Evolutionary conservation across 2,329 filamentous ascomycete genomes (phyloP).

Genomic region (Tolypocladium endophyticum): DNA sequence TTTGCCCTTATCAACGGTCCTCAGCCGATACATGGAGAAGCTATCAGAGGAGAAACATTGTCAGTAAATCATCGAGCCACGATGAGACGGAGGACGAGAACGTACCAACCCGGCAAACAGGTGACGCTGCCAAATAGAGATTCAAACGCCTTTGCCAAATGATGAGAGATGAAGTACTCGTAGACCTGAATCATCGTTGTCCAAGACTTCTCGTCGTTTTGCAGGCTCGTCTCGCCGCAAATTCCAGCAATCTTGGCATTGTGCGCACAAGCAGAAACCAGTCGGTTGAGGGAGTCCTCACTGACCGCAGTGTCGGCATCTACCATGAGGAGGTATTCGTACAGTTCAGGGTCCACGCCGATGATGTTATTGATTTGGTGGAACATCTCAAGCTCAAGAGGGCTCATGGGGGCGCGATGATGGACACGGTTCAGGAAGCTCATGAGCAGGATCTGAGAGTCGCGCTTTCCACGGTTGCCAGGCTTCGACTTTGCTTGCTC

Average conservation of each 20-base stretch:
- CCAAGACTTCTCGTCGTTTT: conserved; percentile 92
- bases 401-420: conserved; percentile 87
- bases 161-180: conserved; percentile 98
- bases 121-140: conserved; percentile 96
- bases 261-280: conserved; percentile 86
- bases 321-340: conserved; percentile 95
- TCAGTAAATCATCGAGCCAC: neutral
- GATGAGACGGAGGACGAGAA: conserved; percentile 12
- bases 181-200: conserved; percentile 99
- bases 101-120: conserved; percentile 97
- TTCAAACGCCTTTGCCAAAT: conserved; percentile 93
- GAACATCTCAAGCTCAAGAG: conserved; percentile 94
- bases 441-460: conserved; percentile 92
- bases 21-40: conserved; percentile 97
- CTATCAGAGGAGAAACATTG: conserved; percentile 33
- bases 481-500: conserved; percentile 87
- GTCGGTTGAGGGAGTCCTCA: conserved; percentile 83
- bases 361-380: conserved; percentile 99
- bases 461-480: conserved; percentile 95
- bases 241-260: conserved; percentile 96
- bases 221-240: conserved; percentile 90
- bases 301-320: conserved; percentile 93
- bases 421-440: conserved; percentile 98
- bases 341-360: conserved; percentile 91
- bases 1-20: conserved; percentile 87